Percentiles rank a stretch among this genome's conserved stretches.
Evolutionary conservation across 192 early-diverging fungal genomes (phyloP).

Genomic region (Backusella westeae): DNA sequence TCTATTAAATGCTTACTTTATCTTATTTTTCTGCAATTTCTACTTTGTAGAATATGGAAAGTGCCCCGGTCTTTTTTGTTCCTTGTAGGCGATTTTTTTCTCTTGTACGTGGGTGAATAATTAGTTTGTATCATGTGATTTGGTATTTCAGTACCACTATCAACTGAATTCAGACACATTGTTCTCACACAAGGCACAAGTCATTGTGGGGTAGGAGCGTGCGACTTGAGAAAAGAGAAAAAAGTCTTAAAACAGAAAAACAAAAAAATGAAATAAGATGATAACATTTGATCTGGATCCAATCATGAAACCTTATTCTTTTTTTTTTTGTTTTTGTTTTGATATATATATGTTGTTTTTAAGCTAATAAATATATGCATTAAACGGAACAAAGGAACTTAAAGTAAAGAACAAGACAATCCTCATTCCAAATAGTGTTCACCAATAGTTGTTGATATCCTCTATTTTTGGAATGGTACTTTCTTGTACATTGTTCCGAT

Average conservation of each 20-base stretch:
- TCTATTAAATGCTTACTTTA: neutral
- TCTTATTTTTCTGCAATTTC: neutral
- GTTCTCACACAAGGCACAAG: neutral
- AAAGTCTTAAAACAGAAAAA: neutral
- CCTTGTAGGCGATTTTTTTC: slow-evolving; percentile 18
- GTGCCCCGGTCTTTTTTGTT: neutral
- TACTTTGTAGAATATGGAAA: neutral
- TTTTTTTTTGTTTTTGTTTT: neutral
- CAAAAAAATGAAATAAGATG: neutral
- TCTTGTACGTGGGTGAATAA: slow-evolving; percentile 4
- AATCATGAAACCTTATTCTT: neutral
- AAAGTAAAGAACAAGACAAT: neutral
- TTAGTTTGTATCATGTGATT: neutral
- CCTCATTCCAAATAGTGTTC: neutral
- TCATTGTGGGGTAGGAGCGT: neutral
- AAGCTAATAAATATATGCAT: neutral
- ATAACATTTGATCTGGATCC: neutral
- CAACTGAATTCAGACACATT: neutral
- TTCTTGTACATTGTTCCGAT: neutral
- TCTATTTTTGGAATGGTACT: neutral
- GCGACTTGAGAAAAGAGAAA: neutral
- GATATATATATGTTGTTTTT: neutral
- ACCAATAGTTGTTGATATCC: neutral
- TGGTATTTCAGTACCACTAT: neutral
- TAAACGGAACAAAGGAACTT: neutral